Evolutionary conservation across 169 alveolate species (phyloP), one percentile per base, ranked within the genome.

Genomic region (Plasmodium falciparum): DNA sequence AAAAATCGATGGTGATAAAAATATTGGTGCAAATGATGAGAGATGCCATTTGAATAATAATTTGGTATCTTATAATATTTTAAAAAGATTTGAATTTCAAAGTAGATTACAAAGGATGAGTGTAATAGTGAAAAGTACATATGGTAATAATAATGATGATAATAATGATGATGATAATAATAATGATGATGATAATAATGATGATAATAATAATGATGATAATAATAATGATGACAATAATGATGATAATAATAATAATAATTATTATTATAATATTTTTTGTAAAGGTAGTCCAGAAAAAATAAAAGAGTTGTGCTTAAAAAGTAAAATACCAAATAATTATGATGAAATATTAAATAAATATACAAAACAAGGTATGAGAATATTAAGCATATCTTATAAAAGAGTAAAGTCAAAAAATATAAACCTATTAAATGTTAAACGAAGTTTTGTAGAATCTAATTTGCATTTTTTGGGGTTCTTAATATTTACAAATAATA

Each of bases 401-500:
- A 56, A 56, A 56, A 22, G 24, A 13, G 17, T 56, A 22, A 9
- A 56, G 2, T 0, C 65, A 56, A 12, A 56, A 17, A n/a, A 56
- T 56, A 6, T 17, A 6, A 56, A 56, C 22, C 1, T 56, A 17
- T 56, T 56, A 56, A 56, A 56, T 7, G 24, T 56, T 15, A 67
- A 29, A 61, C 67, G 97, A 78, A 91, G 89, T 29, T 9, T 17
- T 12, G 72, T 90, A 26, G 95, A 92, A 29, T 76, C 89, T 26
- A 89, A 92, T 33, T 89, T 92, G 54, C 65, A 43, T 5, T 65
- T 92, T 74, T 72, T 85, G 50, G 93, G 94, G 1, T 73, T 92
- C 0, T 74, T 92, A 26, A 50, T 92, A 22, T 92, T 92, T 80
- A 88, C 80, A 71, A 92, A 92, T 83, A 73, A 80, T 13, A 90